phyloP scores from a whole-genome alignment of 768 basidiomycete species.

The Postia placenta region DNA sequence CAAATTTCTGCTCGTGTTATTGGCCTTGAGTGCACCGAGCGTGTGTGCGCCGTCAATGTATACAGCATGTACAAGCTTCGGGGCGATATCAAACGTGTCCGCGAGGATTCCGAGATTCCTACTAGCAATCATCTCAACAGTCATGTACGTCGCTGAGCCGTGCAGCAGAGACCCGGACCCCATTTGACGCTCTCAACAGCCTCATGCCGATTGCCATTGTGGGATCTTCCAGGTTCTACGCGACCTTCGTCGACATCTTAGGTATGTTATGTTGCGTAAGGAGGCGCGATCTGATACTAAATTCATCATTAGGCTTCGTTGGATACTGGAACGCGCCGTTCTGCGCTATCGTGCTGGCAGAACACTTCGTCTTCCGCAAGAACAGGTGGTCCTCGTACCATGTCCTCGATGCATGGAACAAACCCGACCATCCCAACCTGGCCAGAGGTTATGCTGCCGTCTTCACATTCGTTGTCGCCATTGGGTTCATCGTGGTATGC shows the following conservation, averaged over 20 bases:
- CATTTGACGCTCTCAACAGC: conserved; percentile 17
- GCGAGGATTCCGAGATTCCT: conserved; percentile 37
- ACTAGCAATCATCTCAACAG: conserved; percentile 38
- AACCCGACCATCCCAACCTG: conserved; percentile 26
- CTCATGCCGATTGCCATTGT: conserved; percentile 42
- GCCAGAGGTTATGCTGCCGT: conserved; percentile 36
- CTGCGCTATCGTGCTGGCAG: conserved; percentile 32
- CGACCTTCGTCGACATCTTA: conserved; percentile 37
- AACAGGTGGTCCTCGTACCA: conserved; percentile 30
- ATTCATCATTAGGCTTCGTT: conserved; percentile 28
- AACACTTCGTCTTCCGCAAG: conserved; percentile 40
- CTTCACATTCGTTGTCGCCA: conserved; percentile 32
- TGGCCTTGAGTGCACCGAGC: conserved; percentile 43
- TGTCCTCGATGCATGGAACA: conserved; percentile 30
- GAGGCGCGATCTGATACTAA: neutral
- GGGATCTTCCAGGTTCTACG: conserved; percentile 38
- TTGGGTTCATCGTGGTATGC: conserved; percentile 35
- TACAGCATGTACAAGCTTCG: conserved; percentile 42
- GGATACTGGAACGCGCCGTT: conserved; percentile 39
- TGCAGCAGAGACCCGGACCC: neutral
- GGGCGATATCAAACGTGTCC: conserved; percentile 30
- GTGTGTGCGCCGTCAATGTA: conserved; percentile 58
- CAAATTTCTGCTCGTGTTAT: conserved; percentile 37
- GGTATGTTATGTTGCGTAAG: conserved; percentile 19
- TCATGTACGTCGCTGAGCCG: conserved; percentile 29